These are phyloP conservation scores for Entomortierella beljakovae DNA, from an alignment of 192 early-diverging fungal species.

Conservation along the genomic window DNA sequence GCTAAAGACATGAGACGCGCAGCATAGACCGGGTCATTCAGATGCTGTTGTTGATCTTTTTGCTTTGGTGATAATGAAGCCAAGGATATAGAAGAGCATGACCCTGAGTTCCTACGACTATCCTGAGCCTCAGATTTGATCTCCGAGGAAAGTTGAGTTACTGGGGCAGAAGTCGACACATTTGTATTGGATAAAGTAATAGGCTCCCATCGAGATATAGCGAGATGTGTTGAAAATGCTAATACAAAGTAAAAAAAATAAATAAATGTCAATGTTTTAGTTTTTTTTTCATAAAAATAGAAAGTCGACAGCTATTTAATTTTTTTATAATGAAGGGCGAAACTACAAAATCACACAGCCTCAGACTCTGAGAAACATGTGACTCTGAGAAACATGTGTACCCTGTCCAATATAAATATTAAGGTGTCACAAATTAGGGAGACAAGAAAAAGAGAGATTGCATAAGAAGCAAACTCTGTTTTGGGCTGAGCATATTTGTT, in stretches of 20 bases:
- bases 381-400: too few species aligned
- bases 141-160: not conserved
- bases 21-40: constrained; percentile 17
- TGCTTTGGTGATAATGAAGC: not conserved
- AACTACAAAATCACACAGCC: constrained; percentile 26
- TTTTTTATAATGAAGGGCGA: constrained; percentile 2
- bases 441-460: not conserved
- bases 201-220: constrained; percentile 50
- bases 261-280: not conserved
- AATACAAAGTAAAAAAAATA: constrained; percentile 13
- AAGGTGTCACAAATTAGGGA: not conserved
- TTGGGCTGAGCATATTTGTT: not conserved
- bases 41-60: constrained; percentile 7
- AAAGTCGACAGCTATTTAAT: not conserved
- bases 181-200: too few species aligned
- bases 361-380: not conserved
- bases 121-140: not conserved
- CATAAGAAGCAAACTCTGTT: not conserved
- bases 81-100: not conserved
- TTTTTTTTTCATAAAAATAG: not conserved
- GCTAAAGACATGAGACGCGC: constrained; percentile 39
- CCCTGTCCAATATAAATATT: not conserved
- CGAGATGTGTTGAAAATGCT: constrained; percentile 49
- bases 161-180: constrained; percentile 1
- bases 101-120: not conserved